These are phyloP conservation scores for Eutrema heterophyllum DNA, from an alignment of 345 rosid species.

Conservation along the genomic window DNA sequence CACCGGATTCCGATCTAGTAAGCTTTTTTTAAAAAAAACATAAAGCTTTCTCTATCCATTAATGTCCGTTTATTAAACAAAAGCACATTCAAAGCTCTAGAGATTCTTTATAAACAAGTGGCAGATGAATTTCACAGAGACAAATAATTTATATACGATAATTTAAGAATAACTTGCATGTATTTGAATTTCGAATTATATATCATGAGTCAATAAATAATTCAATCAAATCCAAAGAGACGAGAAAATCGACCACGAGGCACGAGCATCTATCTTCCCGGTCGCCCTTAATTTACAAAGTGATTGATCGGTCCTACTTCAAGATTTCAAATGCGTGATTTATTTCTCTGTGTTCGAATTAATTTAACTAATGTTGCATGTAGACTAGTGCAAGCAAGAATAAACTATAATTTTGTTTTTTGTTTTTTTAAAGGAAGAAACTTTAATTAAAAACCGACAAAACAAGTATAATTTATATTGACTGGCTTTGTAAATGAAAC, in stretches of 20 bases:
- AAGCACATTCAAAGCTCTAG: neutral
- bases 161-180: neutral
- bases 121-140: neutral
- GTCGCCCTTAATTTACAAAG: neutral
- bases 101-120: neutral
- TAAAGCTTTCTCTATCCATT: no score
- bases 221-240: neutral
- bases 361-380: neutral
- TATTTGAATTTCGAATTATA: neutral
- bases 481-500: neutral
- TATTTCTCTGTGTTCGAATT: neutral
- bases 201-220: neutral
- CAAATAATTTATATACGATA: no score
- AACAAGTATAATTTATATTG: neutral
- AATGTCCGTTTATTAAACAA: no score
- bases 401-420: no score
- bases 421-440: neutral
- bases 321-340: neutral
- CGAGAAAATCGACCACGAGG: slow-evolving; percentile 12
- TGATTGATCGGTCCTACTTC: neutral
- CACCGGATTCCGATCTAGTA: no score
- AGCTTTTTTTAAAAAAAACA: no score
- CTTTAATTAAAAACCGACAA: neutral
- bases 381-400: neutral
- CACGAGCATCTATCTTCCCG: neutral